These are phyloP conservation scores for Kalanchoe fedtschenkoi DNA, from an alignment of 164 flowering plant species.

Conservation along the genomic window DNA sequence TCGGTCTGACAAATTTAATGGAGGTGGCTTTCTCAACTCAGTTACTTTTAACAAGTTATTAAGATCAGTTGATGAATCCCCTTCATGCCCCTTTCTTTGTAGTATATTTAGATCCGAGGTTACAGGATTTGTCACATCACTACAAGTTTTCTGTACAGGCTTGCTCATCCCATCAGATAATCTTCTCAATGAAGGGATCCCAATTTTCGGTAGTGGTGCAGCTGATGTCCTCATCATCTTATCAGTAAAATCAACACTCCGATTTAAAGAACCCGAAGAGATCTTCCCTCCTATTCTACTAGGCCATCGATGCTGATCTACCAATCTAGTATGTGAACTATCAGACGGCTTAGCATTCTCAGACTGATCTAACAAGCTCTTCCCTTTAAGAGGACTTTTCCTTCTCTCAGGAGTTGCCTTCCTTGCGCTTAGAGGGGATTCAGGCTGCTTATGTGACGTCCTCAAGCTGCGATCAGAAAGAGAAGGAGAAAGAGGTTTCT, in stretches of 20 bases:
- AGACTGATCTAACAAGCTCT: slow-evolving; percentile 47
- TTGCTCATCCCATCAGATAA: slow-evolving; percentile 24
- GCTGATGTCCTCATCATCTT: slow-evolving; percentile 21
- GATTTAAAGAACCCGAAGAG: slow-evolving; percentile 26
- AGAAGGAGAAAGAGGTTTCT: slow-evolving; percentile 40
- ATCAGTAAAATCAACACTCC: slow-evolving; percentile 50
- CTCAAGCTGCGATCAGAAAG: slow-evolving; percentile 50
- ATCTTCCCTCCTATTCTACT: slow-evolving; percentile 54
- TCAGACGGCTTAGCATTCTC: slow-evolving; percentile 85
- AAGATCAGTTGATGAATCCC: background rate
- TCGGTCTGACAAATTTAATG: slow-evolving; percentile 32
- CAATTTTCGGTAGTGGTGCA: slow-evolving; percentile 26
- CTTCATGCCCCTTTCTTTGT: slow-evolving; percentile 2
- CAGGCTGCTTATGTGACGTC: slow-evolving; percentile 42
- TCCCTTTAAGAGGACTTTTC: slow-evolving; percentile 78
- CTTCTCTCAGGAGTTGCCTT: slow-evolving; percentile 76
- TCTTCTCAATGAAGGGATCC: slow-evolving; percentile 45
- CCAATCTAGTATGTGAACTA: slow-evolving; percentile 34
- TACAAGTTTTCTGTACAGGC: slow-evolving; percentile 37
- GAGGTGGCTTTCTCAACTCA: slow-evolving; percentile 16
- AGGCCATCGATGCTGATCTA: slow-evolving; percentile 89
- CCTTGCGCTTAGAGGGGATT: slow-evolving; percentile 24
- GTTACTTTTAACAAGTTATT: slow-evolving; percentile 15
- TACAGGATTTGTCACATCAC: slow-evolving; percentile 25
- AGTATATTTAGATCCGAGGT: slow-evolving; percentile 21